Conservation (phyloP, 768 basidiomycete genomes). For the Hericium coralloides region DNA sequence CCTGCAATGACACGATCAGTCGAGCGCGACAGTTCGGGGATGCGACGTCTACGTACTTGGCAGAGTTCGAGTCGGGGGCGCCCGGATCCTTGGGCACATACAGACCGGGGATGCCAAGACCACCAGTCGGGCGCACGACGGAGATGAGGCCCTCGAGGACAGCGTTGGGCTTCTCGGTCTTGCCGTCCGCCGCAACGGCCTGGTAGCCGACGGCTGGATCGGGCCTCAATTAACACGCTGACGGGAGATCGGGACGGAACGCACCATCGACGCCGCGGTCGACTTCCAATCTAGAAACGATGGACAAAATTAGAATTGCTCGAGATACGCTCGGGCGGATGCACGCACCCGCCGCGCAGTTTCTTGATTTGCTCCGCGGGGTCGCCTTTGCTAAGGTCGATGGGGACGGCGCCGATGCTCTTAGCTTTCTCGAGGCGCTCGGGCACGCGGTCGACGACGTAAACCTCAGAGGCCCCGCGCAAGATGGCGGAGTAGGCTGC, state of each 20-base stretch:
- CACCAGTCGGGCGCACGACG: conserved; percentile 46
- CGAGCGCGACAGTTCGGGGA: neutral
- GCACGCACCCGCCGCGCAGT: conserved; percentile 32
- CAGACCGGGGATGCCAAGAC: conserved; percentile 48
- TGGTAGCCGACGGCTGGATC: conserved; percentile 39
- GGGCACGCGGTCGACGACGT: conserved; percentile 47
- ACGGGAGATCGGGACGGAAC: neutral
- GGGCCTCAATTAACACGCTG: neutral
- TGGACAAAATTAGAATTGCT: neutral
- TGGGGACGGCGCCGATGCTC: conserved; percentile 41
- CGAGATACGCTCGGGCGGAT: neutral
- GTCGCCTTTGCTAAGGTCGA: conserved; percentile 40
- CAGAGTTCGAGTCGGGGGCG: conserved; percentile 41
- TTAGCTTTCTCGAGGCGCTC: conserved; percentile 44
- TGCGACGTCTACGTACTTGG: conserved; percentile 28
- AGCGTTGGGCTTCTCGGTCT: conserved; percentile 47
- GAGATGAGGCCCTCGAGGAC: conserved; percentile 42
- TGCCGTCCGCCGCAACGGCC: conserved; percentile 42
- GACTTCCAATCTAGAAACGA: conserved; percentile 29
- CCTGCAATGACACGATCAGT: conserved; percentile 15
- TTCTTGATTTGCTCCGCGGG: conserved; percentile 39
- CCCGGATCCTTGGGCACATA: conserved; percentile 52
- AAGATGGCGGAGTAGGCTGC: conserved; percentile 46
- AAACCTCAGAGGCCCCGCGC: conserved; percentile 43
- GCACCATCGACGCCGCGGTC: conserved; percentile 41